Conservation (phyloP, 495 filamentous ascomycete genomes). For the Glonium stellatum region DNA sequence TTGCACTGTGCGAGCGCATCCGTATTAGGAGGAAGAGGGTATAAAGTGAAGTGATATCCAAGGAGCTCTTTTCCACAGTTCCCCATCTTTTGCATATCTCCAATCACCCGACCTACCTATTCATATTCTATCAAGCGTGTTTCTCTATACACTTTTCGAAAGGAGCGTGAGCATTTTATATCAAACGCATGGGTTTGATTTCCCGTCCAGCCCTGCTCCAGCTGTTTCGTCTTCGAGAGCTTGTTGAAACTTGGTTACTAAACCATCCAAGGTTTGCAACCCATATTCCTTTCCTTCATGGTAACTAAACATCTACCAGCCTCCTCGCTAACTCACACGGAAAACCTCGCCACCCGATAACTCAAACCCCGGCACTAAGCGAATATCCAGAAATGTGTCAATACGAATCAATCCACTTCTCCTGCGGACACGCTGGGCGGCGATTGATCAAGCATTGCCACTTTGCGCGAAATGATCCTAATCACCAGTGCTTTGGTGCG, state of each 20-base stretch:
- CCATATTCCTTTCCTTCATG: background rate
- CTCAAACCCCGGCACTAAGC: background rate
- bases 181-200: background rate
- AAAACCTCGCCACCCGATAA: background rate
- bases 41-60: no score
- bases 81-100: no score
- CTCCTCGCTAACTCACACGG: background rate
- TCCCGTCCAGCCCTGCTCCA: background rate
- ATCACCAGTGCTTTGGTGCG: constrained; percentile 54
- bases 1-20: no score
- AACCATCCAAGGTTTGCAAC: background rate
- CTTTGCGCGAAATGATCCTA: constrained; percentile 58
- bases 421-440: constrained; percentile 49
- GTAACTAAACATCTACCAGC: no score
- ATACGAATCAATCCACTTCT: constrained; percentile 56
- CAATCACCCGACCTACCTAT: no score
- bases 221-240: background rate
- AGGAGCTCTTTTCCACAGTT: no score
- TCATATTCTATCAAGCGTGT: no score
- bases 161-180: no score
- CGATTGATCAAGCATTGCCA: constrained; percentile 62
- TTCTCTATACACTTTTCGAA: no score
- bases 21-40: no score
- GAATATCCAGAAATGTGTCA: constrained; percentile 49
- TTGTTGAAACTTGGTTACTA: background rate